phyloP scores from a whole-genome alignment of 345 rosid genomes.

The Passiflora organensis region DNA sequence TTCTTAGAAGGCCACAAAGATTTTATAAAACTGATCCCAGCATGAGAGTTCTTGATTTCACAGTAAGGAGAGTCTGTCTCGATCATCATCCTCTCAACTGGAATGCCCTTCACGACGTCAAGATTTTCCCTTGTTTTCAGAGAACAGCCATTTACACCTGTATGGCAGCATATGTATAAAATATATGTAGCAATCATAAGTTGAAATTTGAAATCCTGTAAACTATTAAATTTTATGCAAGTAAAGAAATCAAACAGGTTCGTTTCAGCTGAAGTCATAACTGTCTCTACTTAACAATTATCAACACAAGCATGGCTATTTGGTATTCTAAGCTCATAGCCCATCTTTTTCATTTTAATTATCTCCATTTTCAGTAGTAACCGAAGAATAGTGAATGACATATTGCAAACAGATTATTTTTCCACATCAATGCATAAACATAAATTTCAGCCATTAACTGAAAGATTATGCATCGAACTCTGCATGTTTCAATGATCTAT shows the following conservation, averaged over 20 bases:
- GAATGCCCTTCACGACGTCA: conserved; percentile 66
- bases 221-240: neutral
- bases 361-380: too few species aligned
- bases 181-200: conserved; percentile 4
- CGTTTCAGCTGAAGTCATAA: too few species aligned
- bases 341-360: too few species aligned
- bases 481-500: too few species aligned
- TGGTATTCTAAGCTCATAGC: too few species aligned
- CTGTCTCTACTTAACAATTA: too few species aligned
- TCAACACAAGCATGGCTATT: too few species aligned
- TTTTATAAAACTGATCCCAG: conserved; percentile 62
- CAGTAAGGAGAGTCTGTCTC: conserved; percentile 99
- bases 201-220: neutral
- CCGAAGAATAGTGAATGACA: too few species aligned
- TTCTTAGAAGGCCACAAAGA: conserved; percentile 83
- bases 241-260: neutral
- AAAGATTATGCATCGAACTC: too few species aligned
- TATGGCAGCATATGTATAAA: conserved; percentile 3
- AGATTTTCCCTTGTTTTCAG: conserved; percentile 78
- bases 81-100: conserved; percentile 87
- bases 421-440: too few species aligned
- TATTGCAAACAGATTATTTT: too few species aligned
- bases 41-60: conserved; percentile 80
- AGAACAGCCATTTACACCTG: conserved; percentile 93
- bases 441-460: too few species aligned